A percentile compares a stretch with the other conserved stretches of the same genome.
These are phyloP conservation scores for Spathaspora girioi DNA, from an alignment of 805 yeast species.

Conservation along the genomic window DNA sequence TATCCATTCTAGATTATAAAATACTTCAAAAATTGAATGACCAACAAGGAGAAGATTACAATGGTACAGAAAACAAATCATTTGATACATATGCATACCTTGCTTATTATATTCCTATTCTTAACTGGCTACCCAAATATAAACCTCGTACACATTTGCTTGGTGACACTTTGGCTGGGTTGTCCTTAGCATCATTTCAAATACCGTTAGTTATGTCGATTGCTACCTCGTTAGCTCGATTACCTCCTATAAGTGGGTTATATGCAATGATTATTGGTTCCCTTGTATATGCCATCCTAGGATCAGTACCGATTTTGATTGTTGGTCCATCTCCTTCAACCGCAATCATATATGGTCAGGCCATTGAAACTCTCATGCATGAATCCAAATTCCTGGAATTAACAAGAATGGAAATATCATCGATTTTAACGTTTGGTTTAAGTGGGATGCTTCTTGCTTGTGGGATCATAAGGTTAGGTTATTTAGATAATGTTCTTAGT, in stretches of 20 bases:
- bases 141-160: constrained; percentile 9
- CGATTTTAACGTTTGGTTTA: constrained; percentile 61
- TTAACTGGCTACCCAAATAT: constrained; percentile 30
- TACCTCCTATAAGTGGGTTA: constrained; percentile 78
- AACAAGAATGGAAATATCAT: constrained; percentile 49
- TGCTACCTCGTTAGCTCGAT: constrained; percentile 80
- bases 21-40: constrained; percentile 8
- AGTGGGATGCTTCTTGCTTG: constrained; percentile 65
- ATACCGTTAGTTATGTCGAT: constrained; percentile 55
- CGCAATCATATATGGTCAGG: constrained; percentile 78
- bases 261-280: constrained; percentile 77
- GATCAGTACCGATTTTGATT: constrained; percentile 84
- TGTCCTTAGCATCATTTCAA: constrained; percentile 31
- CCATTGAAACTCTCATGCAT: constrained; percentile 43
- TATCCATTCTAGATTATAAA: constrained; percentile 9
- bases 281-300: constrained; percentile 69
- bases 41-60: neutral
- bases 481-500: constrained; percentile 74
- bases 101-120: constrained; percentile 29
- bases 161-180: constrained; percentile 31
- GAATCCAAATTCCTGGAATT: constrained; percentile 35
- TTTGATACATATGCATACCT: constrained; percentile 23
- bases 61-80: neutral
- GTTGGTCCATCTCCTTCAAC: constrained; percentile 93
- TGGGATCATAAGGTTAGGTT: constrained; percentile 77